Base-by-base conservation (phyloP, 108 stramenopile species). In the Fragilariopsis cylindrus region DNA sequence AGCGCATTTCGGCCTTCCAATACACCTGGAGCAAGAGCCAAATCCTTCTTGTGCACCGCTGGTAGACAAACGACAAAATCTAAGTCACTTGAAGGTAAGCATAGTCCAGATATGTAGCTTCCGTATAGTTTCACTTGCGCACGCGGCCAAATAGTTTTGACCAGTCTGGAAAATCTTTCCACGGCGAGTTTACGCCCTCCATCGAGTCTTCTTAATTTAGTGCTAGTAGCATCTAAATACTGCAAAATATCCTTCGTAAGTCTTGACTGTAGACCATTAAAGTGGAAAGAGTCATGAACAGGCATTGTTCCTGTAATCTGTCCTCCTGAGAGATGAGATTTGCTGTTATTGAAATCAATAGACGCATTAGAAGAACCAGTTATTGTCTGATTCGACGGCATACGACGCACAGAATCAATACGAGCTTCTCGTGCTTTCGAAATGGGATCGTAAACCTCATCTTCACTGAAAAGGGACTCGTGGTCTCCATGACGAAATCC, bases 1-100 rank as follows among this genome's bases (percentile, higher is more conserved):
- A 97, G 96, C 30, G 97, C 97, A 74, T 97, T 97, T 75, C 97
- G 79, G 50, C 97, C 96, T 81, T 97, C 97, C 52, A 97, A 71
- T 50, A 89, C 96, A 53, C 97, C 97, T 8, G 97, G 96, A 9
- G 96, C 87, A 48, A 82, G 81, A 42, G 97, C 96, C 19, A 89
- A 92, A 12, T 90, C 92, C 63, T 94, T 92, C 69, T 92, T 92
- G 76, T 96, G 96, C n/a, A 94, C 93, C 40, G 90, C 90, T 42
- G 97, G 97, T 46, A 97, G 87, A 66, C 93, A 95, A 16, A 97
- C 95, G 15, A 97, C 92, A 72, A 97, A 96, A 67, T 97, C 97
- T 52, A 97, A 78, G 72, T 97, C 97, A 43, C 91, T 92, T n/a
- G 86, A 87, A 11, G 96, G 97, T 63, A 96, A 73, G 42, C 89